Base-by-base conservation (phyloP, 2,329 filamentous ascomycete genomes). In the Beauveria asiatica region DNA sequence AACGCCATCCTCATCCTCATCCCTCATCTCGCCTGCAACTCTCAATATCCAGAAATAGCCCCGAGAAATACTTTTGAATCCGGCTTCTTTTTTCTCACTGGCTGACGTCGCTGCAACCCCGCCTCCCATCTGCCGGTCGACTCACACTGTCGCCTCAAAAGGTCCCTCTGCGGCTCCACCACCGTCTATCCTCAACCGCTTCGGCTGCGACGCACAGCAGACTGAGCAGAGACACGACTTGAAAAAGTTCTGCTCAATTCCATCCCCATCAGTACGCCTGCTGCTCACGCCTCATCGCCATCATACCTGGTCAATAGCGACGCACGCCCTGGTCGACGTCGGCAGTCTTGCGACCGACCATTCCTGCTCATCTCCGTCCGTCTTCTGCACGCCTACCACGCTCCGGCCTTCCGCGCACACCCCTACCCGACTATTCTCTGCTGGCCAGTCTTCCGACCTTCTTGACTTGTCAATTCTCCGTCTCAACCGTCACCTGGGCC, bases 351-450 rank as follows among this genome's bases (percentile, higher is more conserved):
- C 46, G 44, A 57, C 41, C 52, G 41, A 17, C 52, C 17, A 19
- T 33, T 37, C 49, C 45, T 57, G 11, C 19, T 42, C 56, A 51
- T 58, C 23, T 44, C 33, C 37, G 37, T 44, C 33, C 37, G 37
- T n/a, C 46, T 23, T 51, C 46, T 52, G 48, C 39, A 27, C 8
- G 30, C 23, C 56, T 59, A 27, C 56, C 39, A 19, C n/a, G 51
- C 44, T 59, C 56, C 56, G 56, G 56, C 39, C 48, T 44, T 59
- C 48, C 46, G 56, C 45, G 27, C 53, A 46, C 45, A 37, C 55
- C 21, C 45, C 33, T 37, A 57, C 37, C 21, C 45, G 37, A 57
- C 45, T 49, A 25, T 37, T 50, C 55, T 57, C 21, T 57, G 19
- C 11, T 49, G 25, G 5, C 48, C 33, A 21, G 1, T 37, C 19